Evolutionary conservation across 306 rosid genomes (phyloP).

Genomic region (Argentina anserina): DNA sequence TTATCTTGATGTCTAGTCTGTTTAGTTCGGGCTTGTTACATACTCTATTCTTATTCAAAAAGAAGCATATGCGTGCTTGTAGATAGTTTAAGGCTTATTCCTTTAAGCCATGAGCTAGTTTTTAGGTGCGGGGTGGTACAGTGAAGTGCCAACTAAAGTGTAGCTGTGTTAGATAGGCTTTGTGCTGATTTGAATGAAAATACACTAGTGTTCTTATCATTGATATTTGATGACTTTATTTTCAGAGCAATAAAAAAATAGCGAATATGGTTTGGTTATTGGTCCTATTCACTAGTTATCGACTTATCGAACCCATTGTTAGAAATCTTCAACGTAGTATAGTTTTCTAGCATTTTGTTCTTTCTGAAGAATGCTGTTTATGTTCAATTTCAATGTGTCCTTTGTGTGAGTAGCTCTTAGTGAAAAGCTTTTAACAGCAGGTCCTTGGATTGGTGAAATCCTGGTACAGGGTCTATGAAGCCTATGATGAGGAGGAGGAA

Average conservation of each 20-base stretch:
- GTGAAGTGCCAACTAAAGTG: neutral
- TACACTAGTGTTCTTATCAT: neutral
- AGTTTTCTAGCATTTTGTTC: slow-evolving; percentile 7
- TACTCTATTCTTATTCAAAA: neutral
- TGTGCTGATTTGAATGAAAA: neutral
- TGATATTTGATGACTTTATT: neutral
- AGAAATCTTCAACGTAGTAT: neutral
- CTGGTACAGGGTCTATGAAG: slow-evolving; percentile 98
- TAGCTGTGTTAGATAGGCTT: neutral
- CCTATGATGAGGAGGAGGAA: slow-evolving; percentile 65
- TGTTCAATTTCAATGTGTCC: slow-evolving; percentile 31
- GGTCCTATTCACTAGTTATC: neutral
- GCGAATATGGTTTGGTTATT: neutral
- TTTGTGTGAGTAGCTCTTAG: slow-evolving; percentile 61
- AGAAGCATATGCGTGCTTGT: neutral
- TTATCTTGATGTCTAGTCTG: neutral
- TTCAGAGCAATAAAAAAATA: neutral
- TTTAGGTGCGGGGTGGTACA: neutral
- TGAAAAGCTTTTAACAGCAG: slow-evolving; percentile 84
- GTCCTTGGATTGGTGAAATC: slow-evolving; percentile 98
- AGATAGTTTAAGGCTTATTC: neutral
- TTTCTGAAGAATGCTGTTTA: slow-evolving; percentile 19
- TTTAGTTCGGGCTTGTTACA: neutral
- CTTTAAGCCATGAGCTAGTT: neutral
- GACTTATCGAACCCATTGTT: too few relatives aligned